Evolutionary conservation across 371 early-diverging fungal genomes (phyloP), one percentile per base, ranked within the genome.

Genomic region (Zopfochytrium polystomum): DNA sequence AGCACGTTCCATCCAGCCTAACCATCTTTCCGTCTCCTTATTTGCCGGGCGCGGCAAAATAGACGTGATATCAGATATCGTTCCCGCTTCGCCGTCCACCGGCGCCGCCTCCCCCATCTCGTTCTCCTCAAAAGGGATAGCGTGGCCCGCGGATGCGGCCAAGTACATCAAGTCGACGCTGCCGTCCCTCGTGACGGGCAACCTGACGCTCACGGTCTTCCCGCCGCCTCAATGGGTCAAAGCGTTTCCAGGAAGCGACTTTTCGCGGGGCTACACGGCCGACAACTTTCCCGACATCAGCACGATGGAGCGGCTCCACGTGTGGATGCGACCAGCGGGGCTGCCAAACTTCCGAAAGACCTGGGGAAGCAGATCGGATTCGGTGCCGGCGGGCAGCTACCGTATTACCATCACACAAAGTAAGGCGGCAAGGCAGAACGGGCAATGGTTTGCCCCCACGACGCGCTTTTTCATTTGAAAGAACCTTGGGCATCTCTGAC

Each of bases 271-370:
- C 13, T 81, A 81, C 22, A 75, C 75, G 27, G 44, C 75, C 49
- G 83, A 80, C 34, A 88, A 89, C 65, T 84, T 81, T 27, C 92
- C 90, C 5, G 83, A 92, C 54, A 68, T 89, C 27, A 66, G 78
- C 9, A 50, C 60, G 30, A 80, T 86, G 76, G 90, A 97, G 76
- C 80, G 88, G 46, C 89, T 99, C 64, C 90, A 92, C 74, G 98
- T 98, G n/a, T 99, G 99, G 99, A 97, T 99, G 94, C 86, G 95
- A 47, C 88, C 91, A 0, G 92, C 97, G 5, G 96, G 96, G 0
- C 79, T 98, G 57, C 96, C 98, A 43, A 92, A 86, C 54, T 98
- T 99, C 75, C 84, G 97, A 48, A 99, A 99, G 76, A 79, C 97
- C 34, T 98, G 93, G 82, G 94, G 89, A 25, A 7, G 38, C 18